Evolutionary conservation across 2,329 filamentous ascomycete species (phyloP).

Genomic region (Aureobasidium musti): DNA sequence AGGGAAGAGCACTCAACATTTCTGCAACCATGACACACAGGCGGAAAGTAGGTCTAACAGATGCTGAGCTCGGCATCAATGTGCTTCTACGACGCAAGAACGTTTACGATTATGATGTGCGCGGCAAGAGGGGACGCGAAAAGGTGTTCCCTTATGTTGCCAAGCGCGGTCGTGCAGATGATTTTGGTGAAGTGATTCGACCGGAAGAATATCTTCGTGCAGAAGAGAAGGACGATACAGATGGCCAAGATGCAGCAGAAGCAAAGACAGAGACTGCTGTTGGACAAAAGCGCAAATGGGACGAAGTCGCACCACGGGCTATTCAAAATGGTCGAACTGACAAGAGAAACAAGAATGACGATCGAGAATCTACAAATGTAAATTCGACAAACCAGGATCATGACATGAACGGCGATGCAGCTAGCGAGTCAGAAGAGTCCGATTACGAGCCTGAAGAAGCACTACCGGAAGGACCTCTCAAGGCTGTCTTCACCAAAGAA

Average conservation of each 20-base stretch:
- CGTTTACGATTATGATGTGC: conserved; percentile 90
- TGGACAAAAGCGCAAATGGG: conserved; percentile 94
- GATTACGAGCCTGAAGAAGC: conserved; percentile 56
- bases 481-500: conserved; percentile 66
- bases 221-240: conserved; percentile 80
- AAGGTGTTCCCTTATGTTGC: conserved; percentile 87
- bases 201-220: conserved; percentile 92
- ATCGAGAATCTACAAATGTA: conserved; percentile 37
- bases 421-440: conserved; percentile 53
- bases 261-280: conserved; percentile 56
- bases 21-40: conserved; percentile 83
- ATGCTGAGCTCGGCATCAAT: conserved; percentile 90
- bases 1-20: conserved; percentile 87
- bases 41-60: conserved; percentile 81
- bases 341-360: conserved; percentile 45
- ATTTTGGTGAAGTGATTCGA: conserved; percentile 91
- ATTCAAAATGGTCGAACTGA: conserved; percentile 34
- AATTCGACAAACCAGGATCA: conserved; percentile 31
- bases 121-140: conserved; percentile 88
- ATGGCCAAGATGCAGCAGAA: conserved; percentile 62
- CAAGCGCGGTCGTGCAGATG: conserved; percentile 76
- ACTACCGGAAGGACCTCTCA: conserved; percentile 67
- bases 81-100: conserved; percentile 84
- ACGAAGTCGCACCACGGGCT: conserved; percentile 59
- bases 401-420: conserved; percentile 35